Evolutionary conservation across 176 grass and related monocot genomes (phyloP).

Genomic region (Zea luxurians): DNA sequence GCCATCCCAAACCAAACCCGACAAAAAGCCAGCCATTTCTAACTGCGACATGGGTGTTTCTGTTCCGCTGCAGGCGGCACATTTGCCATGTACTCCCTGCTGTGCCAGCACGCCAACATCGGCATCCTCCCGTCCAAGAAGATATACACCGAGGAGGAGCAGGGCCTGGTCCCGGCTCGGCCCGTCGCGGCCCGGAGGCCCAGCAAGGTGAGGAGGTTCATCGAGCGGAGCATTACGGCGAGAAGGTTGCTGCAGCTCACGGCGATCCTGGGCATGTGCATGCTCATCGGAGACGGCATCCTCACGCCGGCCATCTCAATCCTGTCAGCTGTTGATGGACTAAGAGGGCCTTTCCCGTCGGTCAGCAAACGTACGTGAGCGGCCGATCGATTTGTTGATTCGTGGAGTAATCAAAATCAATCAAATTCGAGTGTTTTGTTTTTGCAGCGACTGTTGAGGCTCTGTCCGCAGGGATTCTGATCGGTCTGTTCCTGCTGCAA

Average conservation of each 20-base stretch:
- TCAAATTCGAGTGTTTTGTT: background rate
- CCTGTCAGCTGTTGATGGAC: constrained; percentile 72
- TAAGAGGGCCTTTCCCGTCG: constrained; percentile 61
- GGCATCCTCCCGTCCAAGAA: constrained; percentile 74
- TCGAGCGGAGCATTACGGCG: constrained; percentile 63
- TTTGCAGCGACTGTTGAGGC: constrained; percentile 40
- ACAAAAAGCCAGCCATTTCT: background rate
- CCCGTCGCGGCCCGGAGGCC: constrained; percentile 11
- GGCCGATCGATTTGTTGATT: too few species aligned
- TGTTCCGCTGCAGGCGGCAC: constrained; percentile 62
- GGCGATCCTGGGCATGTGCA: constrained; percentile 76
- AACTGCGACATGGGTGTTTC: background rate
- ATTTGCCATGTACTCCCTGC: constrained; percentile 77
- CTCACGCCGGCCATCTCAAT: constrained; percentile 81
- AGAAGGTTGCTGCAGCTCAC: constrained; percentile 69
- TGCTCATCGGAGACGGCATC: constrained; percentile 88
- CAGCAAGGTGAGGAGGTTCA: constrained; percentile 59
- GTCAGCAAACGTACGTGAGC: constrained; percentile 56
- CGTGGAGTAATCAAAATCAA: too few species aligned
- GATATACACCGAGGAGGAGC: constrained; percentile 38
- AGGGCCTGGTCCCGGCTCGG: background rate
- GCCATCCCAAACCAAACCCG: background rate
- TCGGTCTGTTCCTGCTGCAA: constrained; percentile 75
- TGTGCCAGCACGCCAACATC: constrained; percentile 70
- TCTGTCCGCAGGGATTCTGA: constrained; percentile 63